phyloP scores from a whole-genome alignment of 2,329 filamentous ascomycete genomes.

The Trichophyton equinum region DNA sequence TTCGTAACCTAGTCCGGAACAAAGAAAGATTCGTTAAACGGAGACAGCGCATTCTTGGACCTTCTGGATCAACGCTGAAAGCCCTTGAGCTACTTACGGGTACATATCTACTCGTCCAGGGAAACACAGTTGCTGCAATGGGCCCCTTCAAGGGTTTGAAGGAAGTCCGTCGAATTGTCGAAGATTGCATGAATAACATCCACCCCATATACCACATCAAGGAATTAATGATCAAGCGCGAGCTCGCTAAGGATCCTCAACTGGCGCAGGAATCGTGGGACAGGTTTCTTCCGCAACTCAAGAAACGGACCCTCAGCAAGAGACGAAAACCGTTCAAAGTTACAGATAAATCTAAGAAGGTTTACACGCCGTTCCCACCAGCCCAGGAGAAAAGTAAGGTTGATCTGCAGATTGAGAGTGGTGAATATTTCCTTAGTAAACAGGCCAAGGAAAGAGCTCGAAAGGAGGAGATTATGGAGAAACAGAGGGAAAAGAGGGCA shows the following conservation, averaged over 20 bases:
- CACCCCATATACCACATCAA: constrained; percentile 90
- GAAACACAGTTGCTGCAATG: constrained; percentile 88
- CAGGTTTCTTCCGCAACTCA: constrained; percentile 92
- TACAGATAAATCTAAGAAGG: constrained; percentile 85
- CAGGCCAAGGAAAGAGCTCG: constrained; percentile 76
- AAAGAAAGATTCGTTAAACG: constrained; percentile 95
- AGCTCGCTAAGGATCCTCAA: constrained; percentile 78
- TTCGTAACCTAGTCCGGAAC: constrained; percentile 75
- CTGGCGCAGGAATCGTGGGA: constrained; percentile 87
- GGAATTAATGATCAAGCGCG: constrained; percentile 85
- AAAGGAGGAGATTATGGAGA: constrained; percentile 68
- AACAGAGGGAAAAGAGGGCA: constrained; percentile 75
- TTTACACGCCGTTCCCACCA: constrained; percentile 93
- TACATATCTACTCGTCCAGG: constrained; percentile 90
- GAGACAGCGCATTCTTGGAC: constrained; percentile 81
- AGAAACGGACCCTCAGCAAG: constrained; percentile 80
- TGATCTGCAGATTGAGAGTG: constrained; percentile 92
- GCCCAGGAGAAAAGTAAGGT: constrained; percentile 98
- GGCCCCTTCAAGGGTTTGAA: constrained; percentile 87
- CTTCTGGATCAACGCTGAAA: constrained; percentile 83
- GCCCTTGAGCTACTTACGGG: constrained; percentile 82
- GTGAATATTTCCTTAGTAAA: constrained; percentile 92
- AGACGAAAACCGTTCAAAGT: constrained; percentile 71
- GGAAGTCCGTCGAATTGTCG: constrained; percentile 75
- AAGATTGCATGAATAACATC: constrained; percentile 94